Evolutionary conservation across 1,139 yeast genomes (phyloP).

Genomic region (Pneumocystis canis): DNA sequence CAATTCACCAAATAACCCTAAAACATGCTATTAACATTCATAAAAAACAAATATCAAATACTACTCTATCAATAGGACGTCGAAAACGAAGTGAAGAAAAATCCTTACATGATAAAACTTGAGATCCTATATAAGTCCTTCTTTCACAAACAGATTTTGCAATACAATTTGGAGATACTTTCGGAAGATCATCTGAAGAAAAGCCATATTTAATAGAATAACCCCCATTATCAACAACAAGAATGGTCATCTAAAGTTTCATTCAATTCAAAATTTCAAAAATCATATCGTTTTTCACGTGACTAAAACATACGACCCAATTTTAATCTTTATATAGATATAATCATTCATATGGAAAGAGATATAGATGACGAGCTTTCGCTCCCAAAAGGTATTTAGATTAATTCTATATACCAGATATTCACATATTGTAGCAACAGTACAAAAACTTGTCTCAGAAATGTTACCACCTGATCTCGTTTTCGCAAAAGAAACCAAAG

Average conservation of each 20-base stretch:
- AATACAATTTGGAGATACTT: slow-evolving; percentile 45
- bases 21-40: neutral
- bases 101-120: slow-evolving; percentile 47
- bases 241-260: neutral
- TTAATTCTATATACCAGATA: neutral
- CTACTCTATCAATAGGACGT: slow-evolving; percentile 62
- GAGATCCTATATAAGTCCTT: slow-evolving; percentile 58
- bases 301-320: neutral
- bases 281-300: neutral
- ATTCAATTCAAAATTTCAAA: neutral
- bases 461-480: slow-evolving; percentile 74
- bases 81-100: slow-evolving; percentile 61
- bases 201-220: slow-evolving; percentile 68
- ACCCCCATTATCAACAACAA: slow-evolving; percentile 75
- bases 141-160: slow-evolving; percentile 60
- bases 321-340: neutral
- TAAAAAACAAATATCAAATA: neutral
- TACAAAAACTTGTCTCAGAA: slow-evolving; percentile 83
- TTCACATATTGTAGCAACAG: slow-evolving; percentile 47
- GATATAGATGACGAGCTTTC: slow-evolving; percentile 26
- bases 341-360: neutral
- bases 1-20: slow-evolving; percentile 73
- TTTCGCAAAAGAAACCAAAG: slow-evolving; percentile 86
- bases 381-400: slow-evolving; percentile 27
- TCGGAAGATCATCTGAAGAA: slow-evolving; percentile 24